phyloP scores from a whole-genome alignment of 345 rosid genomes.

The Rhodomyrtus tomentosa region DNA sequence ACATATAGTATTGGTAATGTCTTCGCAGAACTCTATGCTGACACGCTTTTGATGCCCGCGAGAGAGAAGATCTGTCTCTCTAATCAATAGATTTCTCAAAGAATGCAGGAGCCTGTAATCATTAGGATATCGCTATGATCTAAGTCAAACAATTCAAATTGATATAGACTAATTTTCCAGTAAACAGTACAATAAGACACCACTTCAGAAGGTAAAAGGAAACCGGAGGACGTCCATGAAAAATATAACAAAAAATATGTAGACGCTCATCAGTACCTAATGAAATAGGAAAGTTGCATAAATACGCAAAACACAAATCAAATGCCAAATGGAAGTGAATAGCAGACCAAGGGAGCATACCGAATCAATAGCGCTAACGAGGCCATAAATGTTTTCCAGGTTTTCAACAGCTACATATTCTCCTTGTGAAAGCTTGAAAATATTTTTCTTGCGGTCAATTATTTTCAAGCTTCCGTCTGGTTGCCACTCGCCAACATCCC shows the following conservation, averaged over 20 bases:
- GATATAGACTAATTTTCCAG: background rate
- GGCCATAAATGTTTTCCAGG: constrained; percentile 76
- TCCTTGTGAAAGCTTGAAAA: constrained; percentile 96
- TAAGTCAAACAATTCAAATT: background rate
- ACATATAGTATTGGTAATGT: background rate
- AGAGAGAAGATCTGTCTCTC: background rate
- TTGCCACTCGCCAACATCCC: constrained; percentile 99
- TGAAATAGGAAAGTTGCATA: background rate
- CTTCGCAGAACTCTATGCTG: background rate
- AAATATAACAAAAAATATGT: background rate
- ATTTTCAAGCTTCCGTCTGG: constrained; percentile 89
- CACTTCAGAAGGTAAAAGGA: background rate
- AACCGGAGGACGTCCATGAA: background rate
- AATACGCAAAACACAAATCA: background rate
- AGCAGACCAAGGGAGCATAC: constrained; percentile 17
- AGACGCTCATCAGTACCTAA: background rate
- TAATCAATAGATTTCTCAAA: background rate
- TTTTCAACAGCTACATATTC: constrained; percentile 97
- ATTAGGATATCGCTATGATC: background rate
- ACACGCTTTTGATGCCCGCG: background rate
- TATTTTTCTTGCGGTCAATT: constrained; percentile 88
- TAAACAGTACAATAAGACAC: background rate
- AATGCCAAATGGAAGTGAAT: background rate
- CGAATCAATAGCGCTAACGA: constrained; percentile 54
- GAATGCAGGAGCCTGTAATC: background rate